Percentiles rank a stretch among this genome's conserved stretches.
phyloP scores from a whole-genome alignment of 2,329 filamentous ascomycete genomes.

The Cucurbitaria berberidis region DNA sequence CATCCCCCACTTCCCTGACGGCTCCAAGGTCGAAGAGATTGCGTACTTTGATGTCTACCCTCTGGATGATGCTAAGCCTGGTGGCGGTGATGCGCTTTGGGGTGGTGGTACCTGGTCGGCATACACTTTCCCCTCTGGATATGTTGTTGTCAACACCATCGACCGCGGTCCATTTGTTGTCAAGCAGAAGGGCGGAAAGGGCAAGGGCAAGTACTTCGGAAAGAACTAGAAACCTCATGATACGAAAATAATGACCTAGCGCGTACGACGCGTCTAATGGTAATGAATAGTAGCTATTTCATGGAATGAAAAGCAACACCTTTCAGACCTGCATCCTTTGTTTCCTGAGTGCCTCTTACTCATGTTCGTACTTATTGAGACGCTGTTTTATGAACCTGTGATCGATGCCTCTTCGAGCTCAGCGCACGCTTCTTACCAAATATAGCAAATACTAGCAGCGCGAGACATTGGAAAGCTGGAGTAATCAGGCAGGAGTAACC shows the following conservation, averaged over 20 bases:
- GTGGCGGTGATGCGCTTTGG: constrained; percentile 47
- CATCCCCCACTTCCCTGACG: constrained; percentile 47
- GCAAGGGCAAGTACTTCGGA: constrained; percentile 36
- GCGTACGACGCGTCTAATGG: neutral
- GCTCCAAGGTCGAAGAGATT: constrained; percentile 49
- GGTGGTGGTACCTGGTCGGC: constrained; percentile 54
- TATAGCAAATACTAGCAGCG: too few relatives aligned
- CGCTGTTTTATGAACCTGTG: too few relatives aligned
- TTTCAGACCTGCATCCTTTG: neutral
- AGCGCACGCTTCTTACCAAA: too few relatives aligned
- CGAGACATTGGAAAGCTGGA: too few relatives aligned
- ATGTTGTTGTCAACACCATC: constrained; percentile 58
- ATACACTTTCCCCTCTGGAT: constrained; percentile 50
- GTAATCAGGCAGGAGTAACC: too few relatives aligned
- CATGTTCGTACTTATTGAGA: too few relatives aligned
- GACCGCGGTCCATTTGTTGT: constrained; percentile 51
- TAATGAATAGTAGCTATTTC: neutral
- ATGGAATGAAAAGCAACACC: constrained; percentile 9
- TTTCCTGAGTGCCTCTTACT: too few relatives aligned
- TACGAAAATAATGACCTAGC: neutral
- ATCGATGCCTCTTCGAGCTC: too few relatives aligned
- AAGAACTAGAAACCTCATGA: constrained; percentile 13
- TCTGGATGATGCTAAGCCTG: constrained; percentile 44
- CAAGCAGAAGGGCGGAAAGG: constrained; percentile 35
- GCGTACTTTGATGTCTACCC: constrained; percentile 54